Evolutionary conservation across 2,329 filamentous ascomycete species (phyloP), one percentile per base, ranked within the genome.

Genomic region (Alternaria conjuncta): DNA sequence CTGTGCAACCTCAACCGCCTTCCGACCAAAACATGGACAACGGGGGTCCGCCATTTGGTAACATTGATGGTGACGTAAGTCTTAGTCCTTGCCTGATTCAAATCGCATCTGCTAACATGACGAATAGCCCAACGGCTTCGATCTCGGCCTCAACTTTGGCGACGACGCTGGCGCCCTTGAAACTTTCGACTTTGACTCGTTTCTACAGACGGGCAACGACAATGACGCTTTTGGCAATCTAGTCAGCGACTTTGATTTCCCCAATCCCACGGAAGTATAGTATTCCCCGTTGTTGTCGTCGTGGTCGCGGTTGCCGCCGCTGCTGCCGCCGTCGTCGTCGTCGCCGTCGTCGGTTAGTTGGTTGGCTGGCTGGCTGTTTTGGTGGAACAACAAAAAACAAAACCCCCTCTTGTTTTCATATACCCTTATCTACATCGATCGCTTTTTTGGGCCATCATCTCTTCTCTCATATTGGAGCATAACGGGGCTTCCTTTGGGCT

Each of bases 131-230:
- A 63, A 63, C 58, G 60, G 70, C 59, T 76, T 80, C 59, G 79
- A 75, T 47, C 73, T 83, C 59, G 79, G 80, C 58, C 80, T 84
- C 64, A 76, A 74, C 51, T 71, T 77, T 83, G 84, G 83, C 82
- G 78, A 86, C 82, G 61, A 71, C 86, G 55, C 65, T 86, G 83
- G 93, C 88, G 85, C 92, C 85, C 83, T 88, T 82, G 71, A 89
- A 82, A 80, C 86, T 86, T 90, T 90, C 75, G 88, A 90, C 77
- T 90, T 90, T 75, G 88, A 90, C 73, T 87, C 86, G 15, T 90
- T 90, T 81, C 81, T 90, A 56, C 88, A 89, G 71, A 87, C 85
- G 26, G 81, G 80, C 44, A 82, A 82, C 43, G 86, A 86, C 67
- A 81, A 73, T 23, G 72, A 68, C 41, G 76, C 70, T 10, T 78